Percentiles rank a stretch among this genome's conserved stretches.
phyloP scores from a whole-genome alignment of 345 rosid species.

The Ailanthus altissimus region DNA sequence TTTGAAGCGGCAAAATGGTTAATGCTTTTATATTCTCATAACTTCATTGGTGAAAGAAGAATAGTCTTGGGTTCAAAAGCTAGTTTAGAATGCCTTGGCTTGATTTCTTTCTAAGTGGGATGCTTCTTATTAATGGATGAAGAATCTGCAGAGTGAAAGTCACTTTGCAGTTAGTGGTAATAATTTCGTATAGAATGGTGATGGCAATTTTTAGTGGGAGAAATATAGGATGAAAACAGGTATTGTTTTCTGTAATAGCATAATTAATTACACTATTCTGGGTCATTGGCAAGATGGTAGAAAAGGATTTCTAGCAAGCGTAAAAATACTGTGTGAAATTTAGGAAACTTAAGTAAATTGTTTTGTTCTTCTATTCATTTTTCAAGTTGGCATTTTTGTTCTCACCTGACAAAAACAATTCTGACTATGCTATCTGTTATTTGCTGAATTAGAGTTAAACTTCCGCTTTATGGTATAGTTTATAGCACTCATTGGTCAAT shows the following conservation, averaged over 20 bases:
- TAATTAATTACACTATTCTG: neutral
- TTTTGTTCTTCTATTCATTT: conserved; percentile 5
- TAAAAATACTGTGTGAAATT: conserved; percentile 5
- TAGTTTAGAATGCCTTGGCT: neutral
- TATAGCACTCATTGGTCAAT: neutral
- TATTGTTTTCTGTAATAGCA: neutral
- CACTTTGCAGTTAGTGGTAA: neutral
- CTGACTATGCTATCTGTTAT: conserved; percentile 2
- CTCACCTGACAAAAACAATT: conserved; percentile 1
- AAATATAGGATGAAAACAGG: neutral
- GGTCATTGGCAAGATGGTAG: neutral
- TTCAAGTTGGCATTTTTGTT: neutral
- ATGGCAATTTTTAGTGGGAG: neutral
- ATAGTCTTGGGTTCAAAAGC: neutral
- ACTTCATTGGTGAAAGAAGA: neutral
- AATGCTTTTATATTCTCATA: neutral
- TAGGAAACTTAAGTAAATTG: neutral
- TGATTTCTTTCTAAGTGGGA: neutral
- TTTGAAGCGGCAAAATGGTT: neutral
- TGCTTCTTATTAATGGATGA: neutral
- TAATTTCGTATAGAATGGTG: neutral
- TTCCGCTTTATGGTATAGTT: neutral
- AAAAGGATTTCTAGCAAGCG: neutral
- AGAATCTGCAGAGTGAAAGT: neutral
- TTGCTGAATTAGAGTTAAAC: neutral